Evolutionary conservation across 1,139 yeast genomes (phyloP).

Genomic region (Blastobotrys proliferans): DNA sequence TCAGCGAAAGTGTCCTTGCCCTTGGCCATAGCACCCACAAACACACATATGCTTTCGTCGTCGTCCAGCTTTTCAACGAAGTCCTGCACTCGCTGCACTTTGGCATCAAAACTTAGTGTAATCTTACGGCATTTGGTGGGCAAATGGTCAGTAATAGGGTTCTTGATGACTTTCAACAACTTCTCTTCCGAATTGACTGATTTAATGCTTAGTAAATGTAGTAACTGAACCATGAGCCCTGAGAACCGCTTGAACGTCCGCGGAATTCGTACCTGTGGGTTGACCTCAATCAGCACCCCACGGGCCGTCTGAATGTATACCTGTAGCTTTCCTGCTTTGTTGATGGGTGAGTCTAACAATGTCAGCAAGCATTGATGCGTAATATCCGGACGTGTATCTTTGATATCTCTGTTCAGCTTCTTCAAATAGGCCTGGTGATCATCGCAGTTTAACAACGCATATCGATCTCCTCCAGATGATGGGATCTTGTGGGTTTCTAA

Average conservation of each 20-base stretch:
- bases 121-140: conserved; percentile 94
- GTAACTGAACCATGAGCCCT: conserved; percentile 93
- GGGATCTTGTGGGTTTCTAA: conserved; percentile 90
- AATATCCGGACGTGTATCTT: conserved; percentile 97
- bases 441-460: conserved; percentile 90
- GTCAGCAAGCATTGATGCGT: conserved; percentile 90
- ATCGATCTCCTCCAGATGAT: conserved; percentile 83
- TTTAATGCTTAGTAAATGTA: conserved; percentile 87
- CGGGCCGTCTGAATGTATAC: conserved; percentile 95
- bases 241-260: conserved; percentile 97
- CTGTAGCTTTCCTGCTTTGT: conserved; percentile 94
- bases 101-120: conserved; percentile 92
- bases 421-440: conserved; percentile 95
- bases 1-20: conserved; percentile 97
- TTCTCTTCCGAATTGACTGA: conserved; percentile 95
- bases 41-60: conserved; percentile 93
- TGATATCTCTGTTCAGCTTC: conserved; percentile 94
- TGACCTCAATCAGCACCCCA: conserved; percentile 91
- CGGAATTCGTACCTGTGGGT: conserved; percentile 95
- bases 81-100: conserved; percentile 82
- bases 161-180: conserved; percentile 86
- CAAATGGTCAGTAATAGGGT: conserved; percentile 93
- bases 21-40: conserved; percentile 99
- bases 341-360: conserved; percentile 89
- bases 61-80: conserved; percentile 75